A percentile compares a stretch with the other conserved stretches of the same genome.
These are phyloP conservation scores for Cystobasidium ongulense DNA, from an alignment of 768 basidiomycete species.

Conservation along the genomic window DNA sequence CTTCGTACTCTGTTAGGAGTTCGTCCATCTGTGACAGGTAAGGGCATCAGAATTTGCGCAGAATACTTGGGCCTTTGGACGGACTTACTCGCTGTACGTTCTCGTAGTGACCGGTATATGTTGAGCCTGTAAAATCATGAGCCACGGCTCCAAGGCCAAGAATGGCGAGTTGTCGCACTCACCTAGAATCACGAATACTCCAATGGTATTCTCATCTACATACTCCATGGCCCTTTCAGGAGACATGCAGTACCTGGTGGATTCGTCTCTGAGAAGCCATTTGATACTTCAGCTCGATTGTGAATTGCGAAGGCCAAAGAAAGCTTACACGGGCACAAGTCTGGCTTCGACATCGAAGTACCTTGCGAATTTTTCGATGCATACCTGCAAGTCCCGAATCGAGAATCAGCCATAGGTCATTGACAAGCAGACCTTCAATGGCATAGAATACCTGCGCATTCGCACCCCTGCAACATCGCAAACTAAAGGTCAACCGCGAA, in stretches of 20 bases:
- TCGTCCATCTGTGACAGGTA: conserved; percentile 60
- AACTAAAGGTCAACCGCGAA: too few species aligned
- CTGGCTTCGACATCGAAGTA: conserved; percentile 55
- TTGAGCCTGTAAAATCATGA: conserved; percentile 45
- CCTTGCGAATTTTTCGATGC: conserved; percentile 58
- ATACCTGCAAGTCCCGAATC: too few species aligned
- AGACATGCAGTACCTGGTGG: conserved; percentile 64
- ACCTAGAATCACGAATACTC: conserved; percentile 57
- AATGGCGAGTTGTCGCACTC: conserved; percentile 42
- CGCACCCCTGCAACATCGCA: conserved; percentile 49
- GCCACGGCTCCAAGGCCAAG: background rate
- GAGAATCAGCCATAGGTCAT: too few species aligned
- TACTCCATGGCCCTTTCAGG: conserved; percentile 58
- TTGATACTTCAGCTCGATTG: background rate
- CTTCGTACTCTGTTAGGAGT: conserved; percentile 55
- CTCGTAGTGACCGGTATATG: conserved; percentile 56
- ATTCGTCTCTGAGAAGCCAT: conserved; percentile 47
- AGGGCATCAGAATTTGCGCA: too few species aligned
- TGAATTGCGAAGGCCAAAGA: background rate
- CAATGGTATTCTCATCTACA: conserved; percentile 60
- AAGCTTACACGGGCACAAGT: conserved; percentile 55
- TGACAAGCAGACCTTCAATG: too few species aligned
- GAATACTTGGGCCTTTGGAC: background rate
- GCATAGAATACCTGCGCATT: too few species aligned
- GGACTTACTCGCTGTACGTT: background rate